Evolutionary conservation across 2,329 filamentous ascomycete species (phyloP).

Genomic region (Colletotrichum musicola): DNA sequence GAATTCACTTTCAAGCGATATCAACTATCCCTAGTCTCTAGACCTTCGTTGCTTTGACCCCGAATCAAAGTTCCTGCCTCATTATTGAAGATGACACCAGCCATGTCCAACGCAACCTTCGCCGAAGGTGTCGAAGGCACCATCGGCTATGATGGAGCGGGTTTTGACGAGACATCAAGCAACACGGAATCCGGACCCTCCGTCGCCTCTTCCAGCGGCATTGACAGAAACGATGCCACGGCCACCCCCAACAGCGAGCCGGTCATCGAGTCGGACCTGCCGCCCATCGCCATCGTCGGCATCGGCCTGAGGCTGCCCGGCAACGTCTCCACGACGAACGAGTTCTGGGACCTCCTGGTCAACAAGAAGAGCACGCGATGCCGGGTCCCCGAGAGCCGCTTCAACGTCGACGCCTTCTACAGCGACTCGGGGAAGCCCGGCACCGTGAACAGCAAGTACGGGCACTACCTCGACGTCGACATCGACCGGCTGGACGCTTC

Average conservation of each 20-base stretch:
- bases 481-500: slow-evolving; percentile 47
- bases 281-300: slow-evolving; percentile 57
- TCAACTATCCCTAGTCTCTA: too few relatives aligned
- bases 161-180: slow-evolving; percentile 36
- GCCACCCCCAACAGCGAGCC: not conserved
- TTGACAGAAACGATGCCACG: not conserved
- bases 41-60: too few relatives aligned
- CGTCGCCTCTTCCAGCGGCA: slow-evolving; percentile 39
- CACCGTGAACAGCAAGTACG: slow-evolving; percentile 50
- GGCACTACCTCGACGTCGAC: slow-evolving; percentile 49
- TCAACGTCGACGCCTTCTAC: slow-evolving; percentile 51
- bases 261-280: slow-evolving; percentile 30
- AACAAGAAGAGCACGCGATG: slow-evolving; percentile 47
- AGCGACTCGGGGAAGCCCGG: slow-evolving; percentile 50
- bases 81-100: not conserved
- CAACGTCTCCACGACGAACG: slow-evolving; percentile 45
- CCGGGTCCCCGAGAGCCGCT: slow-evolving; percentile 46
- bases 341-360: slow-evolving; percentile 53
- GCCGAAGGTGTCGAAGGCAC: not conserved
- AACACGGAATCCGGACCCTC: slow-evolving; percentile 45
- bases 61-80: too few relatives aligned
- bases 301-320: slow-evolving; percentile 58
- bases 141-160: not conserved
- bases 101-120: not conserved
- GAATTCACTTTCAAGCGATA: not conserved